A percentile compares a stretch with the other conserved stretches of the same genome.
Evolutionary conservation across 345 rosid species (phyloP).

Genomic region (Psidium guajava): DNA sequence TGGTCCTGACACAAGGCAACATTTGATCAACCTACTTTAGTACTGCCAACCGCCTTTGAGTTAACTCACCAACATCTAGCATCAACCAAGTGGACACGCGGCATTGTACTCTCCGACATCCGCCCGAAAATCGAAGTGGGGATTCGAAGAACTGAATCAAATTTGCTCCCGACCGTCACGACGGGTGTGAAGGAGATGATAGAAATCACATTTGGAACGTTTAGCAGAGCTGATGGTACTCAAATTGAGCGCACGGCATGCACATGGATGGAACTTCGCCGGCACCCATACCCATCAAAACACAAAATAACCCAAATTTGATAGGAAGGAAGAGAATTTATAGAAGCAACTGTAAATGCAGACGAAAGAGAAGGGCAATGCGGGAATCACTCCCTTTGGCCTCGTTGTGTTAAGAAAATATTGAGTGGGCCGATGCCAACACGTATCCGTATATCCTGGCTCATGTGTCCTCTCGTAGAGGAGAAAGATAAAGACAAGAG

Average conservation of each 20-base stretch:
- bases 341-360: background rate
- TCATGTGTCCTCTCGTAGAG: no score
- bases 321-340: fast-evolving
- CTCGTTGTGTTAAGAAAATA: no score
- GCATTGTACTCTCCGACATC: background rate
- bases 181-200: background rate
- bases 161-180: background rate
- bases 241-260: background rate
- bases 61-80: background rate
- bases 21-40: background rate
- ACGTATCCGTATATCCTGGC: no score
- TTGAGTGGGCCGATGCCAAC: no score
- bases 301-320: background rate
- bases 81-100: background rate
- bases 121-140: background rate
- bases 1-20: background rate
- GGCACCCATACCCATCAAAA: no score
- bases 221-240: fast-evolving
- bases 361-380: background rate
- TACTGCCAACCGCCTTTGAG: background rate
- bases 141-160: background rate
- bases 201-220: background rate
- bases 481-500: no score
- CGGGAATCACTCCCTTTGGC: no score
- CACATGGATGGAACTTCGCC: fast-evolving